Conservation (phyloP, 495 filamentous ascomycete species). For the Physcia stellaris region DNA sequence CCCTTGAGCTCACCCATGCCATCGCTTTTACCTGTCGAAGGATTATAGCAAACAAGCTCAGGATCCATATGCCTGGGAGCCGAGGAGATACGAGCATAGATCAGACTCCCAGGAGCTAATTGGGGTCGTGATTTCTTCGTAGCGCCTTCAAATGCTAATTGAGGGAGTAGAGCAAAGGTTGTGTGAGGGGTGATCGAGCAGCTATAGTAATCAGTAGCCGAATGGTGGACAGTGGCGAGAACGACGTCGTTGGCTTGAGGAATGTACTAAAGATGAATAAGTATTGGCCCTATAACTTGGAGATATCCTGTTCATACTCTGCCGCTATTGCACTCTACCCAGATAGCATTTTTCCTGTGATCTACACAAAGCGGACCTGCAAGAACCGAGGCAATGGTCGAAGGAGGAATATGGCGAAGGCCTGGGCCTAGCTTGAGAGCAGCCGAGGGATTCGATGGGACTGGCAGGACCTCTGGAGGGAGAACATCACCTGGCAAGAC, state of each 20-base stretch:
- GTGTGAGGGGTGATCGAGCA: conserved; percentile 57
- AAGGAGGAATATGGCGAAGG: conserved; percentile 57
- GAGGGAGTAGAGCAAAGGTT: conserved; percentile 60
- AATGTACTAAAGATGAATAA: conserved; percentile 49
- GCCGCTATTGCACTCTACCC: conserved; percentile 56
- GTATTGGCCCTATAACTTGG: conserved; percentile 15
- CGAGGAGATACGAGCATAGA: conserved; percentile 69
- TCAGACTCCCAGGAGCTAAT: conserved; percentile 55
- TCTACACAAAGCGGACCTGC: conserved; percentile 71
- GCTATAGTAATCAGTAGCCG: conserved; percentile 61
- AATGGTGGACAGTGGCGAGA: conserved; percentile 69
- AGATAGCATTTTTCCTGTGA: conserved; percentile 61
- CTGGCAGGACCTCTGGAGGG: conserved; percentile 40
- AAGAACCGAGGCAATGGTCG: conserved; percentile 56
- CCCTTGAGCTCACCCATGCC: conserved; percentile 75
- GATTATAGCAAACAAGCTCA: conserved; percentile 78
- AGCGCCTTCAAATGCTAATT: conserved; percentile 81
- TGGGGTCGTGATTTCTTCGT: conserved; percentile 83
- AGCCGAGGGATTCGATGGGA: conserved; percentile 46
- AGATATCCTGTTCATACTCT: conserved; percentile 29
- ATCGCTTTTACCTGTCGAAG: conserved; percentile 75
- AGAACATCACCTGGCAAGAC: conserved; percentile 73
- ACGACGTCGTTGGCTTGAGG: conserved; percentile 67
- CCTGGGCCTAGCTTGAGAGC: conserved; percentile 78
- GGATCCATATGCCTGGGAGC: conserved; percentile 72